Percentiles rank a stretch among this genome's conserved stretches.
Evolutionary conservation across 2,329 filamentous ascomycete species (phyloP).

Genomic region (Drechslerella dactyloides): DNA sequence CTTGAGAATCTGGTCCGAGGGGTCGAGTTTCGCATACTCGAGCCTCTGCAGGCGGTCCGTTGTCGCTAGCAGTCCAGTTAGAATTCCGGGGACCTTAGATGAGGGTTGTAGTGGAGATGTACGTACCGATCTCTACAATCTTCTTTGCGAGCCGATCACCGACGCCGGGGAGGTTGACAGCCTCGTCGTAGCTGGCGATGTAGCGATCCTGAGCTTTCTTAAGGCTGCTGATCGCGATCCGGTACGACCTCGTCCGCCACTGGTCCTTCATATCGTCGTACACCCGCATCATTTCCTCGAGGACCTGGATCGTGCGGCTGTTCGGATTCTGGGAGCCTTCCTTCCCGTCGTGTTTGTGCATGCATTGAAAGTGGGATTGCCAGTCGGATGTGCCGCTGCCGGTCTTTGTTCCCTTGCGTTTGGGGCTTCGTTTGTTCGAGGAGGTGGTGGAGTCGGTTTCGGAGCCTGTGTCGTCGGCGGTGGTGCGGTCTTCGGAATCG

Average conservation of each 20-base stretch:
- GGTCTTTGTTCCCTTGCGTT: slow-evolving; percentile 17
- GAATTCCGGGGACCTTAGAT: not conserved
- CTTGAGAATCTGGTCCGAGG: slow-evolving; percentile 69
- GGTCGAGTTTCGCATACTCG: slow-evolving; percentile 72
- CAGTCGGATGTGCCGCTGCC: slow-evolving; percentile 21
- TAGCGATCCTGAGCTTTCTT: slow-evolving; percentile 64
- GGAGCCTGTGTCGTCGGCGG: slow-evolving; percentile 57
- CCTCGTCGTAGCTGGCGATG: slow-evolving; percentile 29
- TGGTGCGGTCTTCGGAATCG: slow-evolving; percentile 43
- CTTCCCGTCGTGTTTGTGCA: slow-evolving; percentile 64
- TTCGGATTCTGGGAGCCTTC: slow-evolving; percentile 70
- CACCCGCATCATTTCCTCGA: slow-evolving; percentile 75
- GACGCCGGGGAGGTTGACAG: slow-evolving; percentile 69
- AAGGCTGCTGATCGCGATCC: slow-evolving; percentile 76
- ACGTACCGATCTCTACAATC: slow-evolving; percentile 78
- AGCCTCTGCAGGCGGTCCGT: slow-evolving; percentile 75
- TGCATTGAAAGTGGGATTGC: slow-evolving; percentile 60
- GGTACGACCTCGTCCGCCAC: slow-evolving; percentile 78
- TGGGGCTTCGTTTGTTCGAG: slow-evolving; percentile 55
- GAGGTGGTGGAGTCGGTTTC: slow-evolving; percentile 32
- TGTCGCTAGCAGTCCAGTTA: slow-evolving; percentile 59
- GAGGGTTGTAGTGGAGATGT: not conserved
- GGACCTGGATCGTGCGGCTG: slow-evolving; percentile 72
- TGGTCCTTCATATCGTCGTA: slow-evolving; percentile 77
- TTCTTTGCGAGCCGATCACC: slow-evolving; percentile 77